Evolutionary conservation across 176 grass and related monocot species (phyloP).

Genomic region (Paspalum notatum): DNA sequence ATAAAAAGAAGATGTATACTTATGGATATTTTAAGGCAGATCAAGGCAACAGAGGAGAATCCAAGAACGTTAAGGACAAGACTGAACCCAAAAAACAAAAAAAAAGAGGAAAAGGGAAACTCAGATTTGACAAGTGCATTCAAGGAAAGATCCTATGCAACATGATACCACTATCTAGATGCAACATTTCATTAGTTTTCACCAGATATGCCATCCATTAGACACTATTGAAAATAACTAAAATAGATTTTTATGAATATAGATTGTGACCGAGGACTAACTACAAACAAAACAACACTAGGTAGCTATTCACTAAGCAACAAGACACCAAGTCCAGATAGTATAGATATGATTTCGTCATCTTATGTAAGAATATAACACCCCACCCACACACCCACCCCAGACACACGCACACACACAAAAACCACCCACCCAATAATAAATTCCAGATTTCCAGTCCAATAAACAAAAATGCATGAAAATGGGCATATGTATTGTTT

Average conservation of each 20-base stretch:
- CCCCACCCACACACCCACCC: too few species aligned
- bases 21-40: not conserved
- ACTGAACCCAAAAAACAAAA: not conserved
- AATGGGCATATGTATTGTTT: not conserved
- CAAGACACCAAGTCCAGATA: too few species aligned
- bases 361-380: too few species aligned
- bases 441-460: not conserved
- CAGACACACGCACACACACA: too few species aligned
- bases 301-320: too few species aligned
- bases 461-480: not conserved
- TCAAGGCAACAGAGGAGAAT: not conserved
- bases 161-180: not conserved
- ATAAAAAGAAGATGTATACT: constrained; percentile 2
- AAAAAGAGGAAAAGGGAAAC: not conserved
- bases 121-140: not conserved
- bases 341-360: too few species aligned
- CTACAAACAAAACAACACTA: too few species aligned
- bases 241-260: not conserved
- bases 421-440: not conserved
- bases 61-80: not conserved
- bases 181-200: constrained; percentile 9
- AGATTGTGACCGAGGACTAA: too few species aligned
- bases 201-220: not conserved
- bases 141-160: not conserved
- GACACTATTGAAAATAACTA: not conserved